These are phyloP conservation scores for Myrmaecium sp. DNA, from an alignment of 2,329 filamentous ascomycete species.

Conservation along the genomic window DNA sequence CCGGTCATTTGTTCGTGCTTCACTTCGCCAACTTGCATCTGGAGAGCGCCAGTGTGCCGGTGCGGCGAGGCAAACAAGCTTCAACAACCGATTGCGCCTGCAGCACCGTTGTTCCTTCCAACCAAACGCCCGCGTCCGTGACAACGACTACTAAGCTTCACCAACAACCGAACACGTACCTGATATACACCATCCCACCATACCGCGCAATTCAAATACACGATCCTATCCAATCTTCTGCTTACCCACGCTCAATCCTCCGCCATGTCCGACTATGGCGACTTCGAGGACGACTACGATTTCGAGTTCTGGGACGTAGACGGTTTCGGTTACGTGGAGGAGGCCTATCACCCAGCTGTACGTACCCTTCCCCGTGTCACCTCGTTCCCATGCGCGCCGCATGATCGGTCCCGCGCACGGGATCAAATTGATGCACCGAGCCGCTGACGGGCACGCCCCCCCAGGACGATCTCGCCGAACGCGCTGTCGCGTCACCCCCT, in stretches of 20 bases:
- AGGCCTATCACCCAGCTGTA: conserved; percentile 22
- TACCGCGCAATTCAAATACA: no score
- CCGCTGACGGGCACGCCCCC: conserved; percentile 8
- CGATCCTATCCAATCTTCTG: no score
- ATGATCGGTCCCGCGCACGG: background rate
- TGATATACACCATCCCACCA: no score
- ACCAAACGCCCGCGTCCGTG: background rate
- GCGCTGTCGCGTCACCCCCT: conserved; percentile 26
- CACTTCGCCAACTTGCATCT: no score
- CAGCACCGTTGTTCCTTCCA: conserved; percentile 2
- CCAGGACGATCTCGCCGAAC: conserved; percentile 33
- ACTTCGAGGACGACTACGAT: conserved; percentile 20
- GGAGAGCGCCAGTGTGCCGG: no score
- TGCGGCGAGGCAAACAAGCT: conserved; percentile 1
- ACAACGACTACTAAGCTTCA: background rate
- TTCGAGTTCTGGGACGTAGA: conserved; percentile 19
- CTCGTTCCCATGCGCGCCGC: background rate
- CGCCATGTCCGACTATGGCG: conserved; percentile 26
- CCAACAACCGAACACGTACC: background rate
- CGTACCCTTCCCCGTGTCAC: conserved; percentile 5
- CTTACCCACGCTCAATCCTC: conserved; percentile 3
- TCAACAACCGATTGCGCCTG: conserved; percentile 2
- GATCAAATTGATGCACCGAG: background rate
- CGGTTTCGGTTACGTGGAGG: conserved; percentile 29
- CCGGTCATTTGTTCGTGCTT: no score